A percentile compares a stretch with the other conserved stretches of the same genome.
phyloP scores from a whole-genome alignment of 768 basidiomycete genomes.

The Erythrobasidium yunnanense region DNA sequence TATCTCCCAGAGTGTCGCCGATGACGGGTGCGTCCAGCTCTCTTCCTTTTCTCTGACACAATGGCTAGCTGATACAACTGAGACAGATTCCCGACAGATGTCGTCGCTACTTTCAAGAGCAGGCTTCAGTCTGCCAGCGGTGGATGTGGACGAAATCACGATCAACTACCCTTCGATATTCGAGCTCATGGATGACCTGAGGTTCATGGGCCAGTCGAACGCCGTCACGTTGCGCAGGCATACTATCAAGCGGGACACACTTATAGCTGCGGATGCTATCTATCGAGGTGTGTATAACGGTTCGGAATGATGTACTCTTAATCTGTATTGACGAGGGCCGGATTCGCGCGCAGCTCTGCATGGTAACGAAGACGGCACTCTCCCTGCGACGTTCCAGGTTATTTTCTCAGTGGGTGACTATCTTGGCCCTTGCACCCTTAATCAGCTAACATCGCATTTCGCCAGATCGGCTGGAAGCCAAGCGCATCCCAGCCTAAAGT shows the following conservation, averaged over 20 bases:
- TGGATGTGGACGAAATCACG: slow-evolving; percentile 86
- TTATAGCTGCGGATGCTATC: slow-evolving; percentile 81
- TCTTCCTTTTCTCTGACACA: background rate
- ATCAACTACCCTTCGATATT: slow-evolving; percentile 89
- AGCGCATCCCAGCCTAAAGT: slow-evolving; percentile 53
- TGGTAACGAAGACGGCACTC: slow-evolving; percentile 65
- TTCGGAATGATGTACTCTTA: background rate
- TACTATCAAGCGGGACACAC: slow-evolving; percentile 66
- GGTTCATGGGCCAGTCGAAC: slow-evolving; percentile 92
- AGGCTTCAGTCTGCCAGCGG: slow-evolving; percentile 84
- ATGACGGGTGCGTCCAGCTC: slow-evolving; percentile 66
- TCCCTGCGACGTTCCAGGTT: slow-evolving; percentile 92
- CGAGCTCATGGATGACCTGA: slow-evolving; percentile 87
- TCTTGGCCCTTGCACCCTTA: background rate
- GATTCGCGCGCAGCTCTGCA: slow-evolving; percentile 56
- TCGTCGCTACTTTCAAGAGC: slow-evolving; percentile 85
- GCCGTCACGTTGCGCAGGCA: slow-evolving; percentile 75
- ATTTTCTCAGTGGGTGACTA: slow-evolving; percentile 67
- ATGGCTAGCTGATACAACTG: too few species aligned
- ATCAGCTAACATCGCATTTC: too few species aligned
- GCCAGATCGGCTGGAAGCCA: slow-evolving; percentile 75
- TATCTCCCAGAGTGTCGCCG: slow-evolving; percentile 90
- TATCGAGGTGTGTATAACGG: slow-evolving; percentile 58
- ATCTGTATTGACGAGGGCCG: background rate
- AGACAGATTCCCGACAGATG: slow-evolving; percentile 74